A percentile compares a stretch with the other conserved stretches of the same genome.
Evolutionary conservation across 2,329 filamentous ascomycete species (phyloP).

Genomic region (Aschersonia sp.): DNA sequence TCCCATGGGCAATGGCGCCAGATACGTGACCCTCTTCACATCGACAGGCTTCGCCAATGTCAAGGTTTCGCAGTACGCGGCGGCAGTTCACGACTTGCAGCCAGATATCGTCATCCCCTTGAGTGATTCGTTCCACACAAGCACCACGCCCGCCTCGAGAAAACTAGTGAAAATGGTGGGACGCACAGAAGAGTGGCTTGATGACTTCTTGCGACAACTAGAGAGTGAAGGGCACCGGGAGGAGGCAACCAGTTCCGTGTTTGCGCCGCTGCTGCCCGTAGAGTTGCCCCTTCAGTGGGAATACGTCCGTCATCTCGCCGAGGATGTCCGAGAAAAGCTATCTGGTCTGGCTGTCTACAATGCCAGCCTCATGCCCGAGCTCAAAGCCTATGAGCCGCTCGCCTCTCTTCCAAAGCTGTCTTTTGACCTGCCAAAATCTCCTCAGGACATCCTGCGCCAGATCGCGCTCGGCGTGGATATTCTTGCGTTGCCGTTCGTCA

Average conservation of each 20-base stretch:
- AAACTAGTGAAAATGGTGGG: conserved; percentile 72
- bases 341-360: conserved; percentile 70
- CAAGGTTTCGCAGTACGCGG: conserved; percentile 52
- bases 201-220: conserved; percentile 41
- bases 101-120: conserved; percentile 73
- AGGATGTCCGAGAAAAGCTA: conserved; percentile 44
- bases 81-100: conserved; percentile 46
- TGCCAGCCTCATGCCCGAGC: conserved; percentile 48
- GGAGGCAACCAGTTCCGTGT: conserved; percentile 26
- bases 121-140: conserved; percentile 48
- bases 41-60: conserved; percentile 73
- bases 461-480: conserved; percentile 67
- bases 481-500: conserved; percentile 63
- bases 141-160: conserved; percentile 47
- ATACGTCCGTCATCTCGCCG: conserved; percentile 59
- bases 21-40: conserved; percentile 63
- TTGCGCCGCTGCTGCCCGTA: conserved; percentile 61
- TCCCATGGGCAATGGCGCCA: conserved; percentile 56
- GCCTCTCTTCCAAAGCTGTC: conserved; percentile 56
- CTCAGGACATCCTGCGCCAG: conserved; percentile 65
- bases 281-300: conserved; percentile 61
- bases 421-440: conserved; percentile 53
- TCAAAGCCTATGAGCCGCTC: conserved; percentile 41
- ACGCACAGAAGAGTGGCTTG: conserved; percentile 70
- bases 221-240: conserved; percentile 12